Evolutionary conservation across 345 rosid species (phyloP), one percentile per base, ranked within the genome.

Genomic region (Eucalyptus paniculata): DNA sequence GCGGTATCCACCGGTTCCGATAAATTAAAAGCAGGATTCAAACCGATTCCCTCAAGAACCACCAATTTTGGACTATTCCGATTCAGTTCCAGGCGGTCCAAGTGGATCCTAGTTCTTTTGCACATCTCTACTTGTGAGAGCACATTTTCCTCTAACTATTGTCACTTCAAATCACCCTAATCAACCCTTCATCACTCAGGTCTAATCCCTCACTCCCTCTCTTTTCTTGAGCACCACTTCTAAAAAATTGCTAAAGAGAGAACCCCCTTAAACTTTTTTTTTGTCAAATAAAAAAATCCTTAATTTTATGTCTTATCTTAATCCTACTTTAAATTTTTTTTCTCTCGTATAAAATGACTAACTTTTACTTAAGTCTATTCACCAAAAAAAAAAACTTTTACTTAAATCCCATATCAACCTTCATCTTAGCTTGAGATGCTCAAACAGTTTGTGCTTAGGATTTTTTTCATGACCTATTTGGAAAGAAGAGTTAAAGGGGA

Each of bases 41-140:
- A 0, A 50, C 17, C 0, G 6, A 50, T 50, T 50, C 6, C 1
- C 17, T 50, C 6, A 50, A 50, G 3, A 50, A 50, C 17, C 6
- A 50, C 6, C 17, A 3, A 5, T 50, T 50, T 14, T 1, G 2
- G 3, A 6, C 0, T 5, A 0, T 50, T 50, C 3, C 51, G 1
- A 50, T 50, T 15, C 16, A 50, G 1, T 50, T 50, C 16, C 17
- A 12, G 6, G 6, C 0, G 6, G 17, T 50, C 6, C 0, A 0
- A 1, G 51, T 2, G 0, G 6, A 50, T 50, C 51, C 17, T 50
- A 5, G 51, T 50, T 50, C 50, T 50, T 50, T 50, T 50, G 51
- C 51, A 50, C 51, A 14, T 50, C 51, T 15, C 17, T 50, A 26
- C 60, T 58, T 58, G 65, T 58, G 14, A 58, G 67, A 26, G n/a